A percentile compares a stretch with the other conserved stretches of the same genome.
phyloP scores from a whole-genome alignment of 768 basidiomycete species.

The Phanerochaete carnosa region DNA sequence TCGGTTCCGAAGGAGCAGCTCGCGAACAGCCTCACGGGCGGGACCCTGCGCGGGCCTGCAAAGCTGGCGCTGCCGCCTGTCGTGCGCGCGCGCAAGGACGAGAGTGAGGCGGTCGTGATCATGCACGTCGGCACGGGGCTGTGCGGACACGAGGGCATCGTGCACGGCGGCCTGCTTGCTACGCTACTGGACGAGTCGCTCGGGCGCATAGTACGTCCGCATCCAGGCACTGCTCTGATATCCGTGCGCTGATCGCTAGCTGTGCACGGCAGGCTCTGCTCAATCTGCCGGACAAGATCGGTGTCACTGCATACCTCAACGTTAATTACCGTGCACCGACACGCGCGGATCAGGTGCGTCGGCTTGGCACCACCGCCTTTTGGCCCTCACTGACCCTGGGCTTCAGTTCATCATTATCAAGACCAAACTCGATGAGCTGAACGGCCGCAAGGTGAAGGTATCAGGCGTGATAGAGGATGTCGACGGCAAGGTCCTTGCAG shows the following conservation, averaged over 20 bases:
- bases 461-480: conserved; percentile 72
- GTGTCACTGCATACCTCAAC: conserved; percentile 84
- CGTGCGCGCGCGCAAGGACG: conserved; percentile 70
- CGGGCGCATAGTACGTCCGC: conserved; percentile 69
- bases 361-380: background rate
- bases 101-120: conserved; percentile 66
- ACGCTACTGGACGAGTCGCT: conserved; percentile 87
- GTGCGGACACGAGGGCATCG: conserved; percentile 92
- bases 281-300: conserved; percentile 85
- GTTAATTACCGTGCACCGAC: conserved; percentile 87
- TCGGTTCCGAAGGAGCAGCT: conserved; percentile 67
- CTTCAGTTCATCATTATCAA: conserved; percentile 80
- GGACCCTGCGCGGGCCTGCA: conserved; percentile 84
- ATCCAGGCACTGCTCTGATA: background rate
- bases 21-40: conserved; percentile 82
- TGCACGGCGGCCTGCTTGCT: conserved; percentile 91
- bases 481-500: conserved; percentile 77
- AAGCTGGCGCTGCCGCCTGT: conserved; percentile 80
- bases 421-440: conserved; percentile 57
- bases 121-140: conserved; percentile 82
- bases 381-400: background rate
- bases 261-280: conserved; percentile 66
- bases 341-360: conserved; percentile 74
- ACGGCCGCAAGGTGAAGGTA: conserved; percentile 79
- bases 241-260: background rate